Base-by-base conservation (phyloP, 2,329 filamentous ascomycete species). In the Arthrobotrys sinensis region DNA sequence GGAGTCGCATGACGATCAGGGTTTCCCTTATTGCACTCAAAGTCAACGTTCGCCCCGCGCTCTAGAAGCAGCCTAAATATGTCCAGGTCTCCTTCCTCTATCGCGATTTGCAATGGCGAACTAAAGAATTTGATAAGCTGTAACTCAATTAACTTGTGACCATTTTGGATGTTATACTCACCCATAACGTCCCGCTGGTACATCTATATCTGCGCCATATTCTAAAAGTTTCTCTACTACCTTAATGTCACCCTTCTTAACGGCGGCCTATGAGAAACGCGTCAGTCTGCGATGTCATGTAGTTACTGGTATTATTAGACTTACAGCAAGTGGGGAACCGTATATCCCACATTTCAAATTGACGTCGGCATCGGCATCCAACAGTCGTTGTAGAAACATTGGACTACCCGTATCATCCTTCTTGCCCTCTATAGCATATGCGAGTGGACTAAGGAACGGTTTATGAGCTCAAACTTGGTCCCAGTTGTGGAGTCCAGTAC, bases 281-380 rank as follows among this genome's bases (percentile, higher is more conserved):
- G 4, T 53, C 19, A 24, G 12, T 14, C 12, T 4, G 7, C 24
- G 19, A 32, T 24, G 46, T 11, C 2, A 32, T 43, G 16, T 6
- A 50, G 19, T 65, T 10, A 28, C 24, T n/a, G 38, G 11, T 19
- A 48, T 21, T 16, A 43, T 7, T 36, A 34, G 45, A 36, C 64
- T 67, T 67, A 55, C 64, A 19, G 38, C 48, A 21, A 70, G 52
- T 8, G 66, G 66, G n/a, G 34, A 48, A 28, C 66, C 66, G 28
- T 40, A 52, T 50, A 16, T 34, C 8, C 66, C 66, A 40, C 52
- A 60, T 7, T 21, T 3, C 36, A 70, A 40, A 16, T 70, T 70
- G 14, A 70, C 66, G 28, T 70, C 52, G 19, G 66, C 66, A 10
- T 38, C 66, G 28, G 52, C 55, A 50, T 62, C 66, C 19, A 70